Base-by-base conservation (phyloP, 2,329 filamentous ascomycete genomes). In the Beauveria sp. region DNA sequence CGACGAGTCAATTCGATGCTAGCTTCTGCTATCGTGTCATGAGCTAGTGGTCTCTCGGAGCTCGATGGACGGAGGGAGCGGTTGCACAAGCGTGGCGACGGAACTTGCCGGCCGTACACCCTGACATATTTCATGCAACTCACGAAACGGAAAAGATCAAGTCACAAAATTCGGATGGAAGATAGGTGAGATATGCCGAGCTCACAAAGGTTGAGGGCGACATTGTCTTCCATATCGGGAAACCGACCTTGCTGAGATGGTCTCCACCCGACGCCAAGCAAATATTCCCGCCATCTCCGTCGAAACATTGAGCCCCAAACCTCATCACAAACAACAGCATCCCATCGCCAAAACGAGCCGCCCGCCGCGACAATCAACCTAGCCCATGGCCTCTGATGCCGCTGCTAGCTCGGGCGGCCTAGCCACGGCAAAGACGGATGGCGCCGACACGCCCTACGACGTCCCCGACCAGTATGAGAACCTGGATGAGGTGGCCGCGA, bases 391-490 rank as follows among this genome's bases (percentile, higher is more conserved):
- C n/a, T 43, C 47, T 6, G 12, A 20, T 6, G 37, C n/a, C n/a
- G n/a, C n/a, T 7, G 24, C n/a, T 16, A 37, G 47, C 18, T 40
- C 47, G 24, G 46, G 34, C 34, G 34, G 34, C 47, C 24, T 7
- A 9, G 44, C 20, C 20, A 20, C 37, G 4, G 37, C 37, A 37
- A 44, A 2, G 9, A 14, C 37, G 24, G 12, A 30, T 8, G 20
- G 16, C 41, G 12, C 7, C 28, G 50, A 18, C 26, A 3, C 30
- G 28, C n/a, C 50, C 20, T 61, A 79, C 62, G 68, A 76, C 64
- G 64, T 71, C 1, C 75, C 76, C 3, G 71, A 72, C 43, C 65
- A 63, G 3, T 79, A 76, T 62, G 70, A 66, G 46, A 76, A 79
- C 64, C 68, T 80, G 22, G 71, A 75, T 63, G 79, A 80, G 64